Base-by-base conservation (phyloP, 306 rosid genomes). In the Vigna nakashimae region DNA sequence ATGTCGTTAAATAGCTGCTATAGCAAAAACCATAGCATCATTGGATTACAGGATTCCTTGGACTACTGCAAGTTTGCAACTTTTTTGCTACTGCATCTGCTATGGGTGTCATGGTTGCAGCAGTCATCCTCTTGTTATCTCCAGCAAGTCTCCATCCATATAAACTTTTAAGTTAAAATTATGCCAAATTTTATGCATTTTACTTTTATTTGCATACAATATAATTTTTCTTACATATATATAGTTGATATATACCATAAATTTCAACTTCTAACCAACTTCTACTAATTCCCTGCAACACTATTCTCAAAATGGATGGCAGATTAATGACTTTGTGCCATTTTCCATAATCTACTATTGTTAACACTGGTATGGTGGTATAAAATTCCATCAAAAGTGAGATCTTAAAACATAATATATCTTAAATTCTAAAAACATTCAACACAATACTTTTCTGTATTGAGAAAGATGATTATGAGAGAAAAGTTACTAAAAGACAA, bases 311-410 rank as follows among this genome's bases (percentile, higher is more conserved):
- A 45, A 45, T 45, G 50, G 4, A 45, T 45, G 30, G 30, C 30
- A 28, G 30, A 28, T 28, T 28, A 45, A 9, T 45, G 50, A 1
- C 15, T 45, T 45, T 45, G 4, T 10, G 50, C 50, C 50, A 45
- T 45, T 45, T 10, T 45, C 15, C 4, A 2, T 3, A 45, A 11
- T 45, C 15, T 4, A 38, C 15, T 0, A 12, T 45, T 45, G 50
- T 11, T 46, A 46, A 46, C 16, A 46, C 8, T 11, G 50, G 16
- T 46, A 77, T 51, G 53, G 65, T 55, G 43, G 24, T 15, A 69
- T 73, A 7, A 43, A 51, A 77, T 59, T 16, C 53, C 82, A 86
- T 30, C 60, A 55, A 32, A 22, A 64, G 50, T 56, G 46, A 55
- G 51, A 75, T 82, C 28, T 38, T 24, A 18, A 50, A 58, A 24